These are phyloP conservation scores for Tetracladium marchalianum DNA, from an alignment of 495 filamentous ascomycete species.

Conservation along the genomic window DNA sequence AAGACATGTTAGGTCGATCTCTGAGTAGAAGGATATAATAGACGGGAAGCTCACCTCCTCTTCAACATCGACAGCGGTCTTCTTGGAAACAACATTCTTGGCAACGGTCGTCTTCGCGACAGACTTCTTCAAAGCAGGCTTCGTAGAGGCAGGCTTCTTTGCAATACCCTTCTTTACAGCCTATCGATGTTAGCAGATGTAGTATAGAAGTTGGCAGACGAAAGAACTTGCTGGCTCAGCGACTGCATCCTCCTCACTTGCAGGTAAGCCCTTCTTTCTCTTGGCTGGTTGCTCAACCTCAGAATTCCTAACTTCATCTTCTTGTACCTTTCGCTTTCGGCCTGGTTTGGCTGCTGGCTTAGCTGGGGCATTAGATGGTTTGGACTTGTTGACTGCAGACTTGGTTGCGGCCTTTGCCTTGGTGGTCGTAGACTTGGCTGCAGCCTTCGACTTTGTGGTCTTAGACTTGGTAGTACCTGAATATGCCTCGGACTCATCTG, in stretches of 20 bases:
- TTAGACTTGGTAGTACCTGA: slow-evolving; percentile 1
- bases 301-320: neutral
- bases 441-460: slow-evolving; percentile 14
- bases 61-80: slow-evolving; percentile 1
- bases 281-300: neutral
- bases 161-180: slow-evolving; percentile 1
- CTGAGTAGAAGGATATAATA: neutral
- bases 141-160: slow-evolving; percentile 13
- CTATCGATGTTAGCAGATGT: neutral
- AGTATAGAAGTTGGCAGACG: neutral
- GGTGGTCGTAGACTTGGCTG: slow-evolving; percentile 6
- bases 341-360: neutral
- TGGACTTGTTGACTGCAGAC: slow-evolving; percentile 19
- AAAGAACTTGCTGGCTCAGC: neutral
- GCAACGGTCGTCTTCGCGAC: slow-evolving; percentile 16
- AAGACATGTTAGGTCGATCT: neutral
- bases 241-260: neutral
- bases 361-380: slow-evolving; percentile 6
- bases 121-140: neutral
- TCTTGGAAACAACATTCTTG: slow-evolving; percentile 2
- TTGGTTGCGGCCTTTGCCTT: slow-evolving; percentile 15
- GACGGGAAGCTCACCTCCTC: neutral
- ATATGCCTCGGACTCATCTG: too few relatives aligned
- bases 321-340: slow-evolving; percentile 3
- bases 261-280: neutral